Percentiles rank a stretch among this genome's conserved stretches.
These are phyloP conservation scores for Aurinia saxatilis DNA, from an alignment of 345 rosid species.

Conservation along the genomic window DNA sequence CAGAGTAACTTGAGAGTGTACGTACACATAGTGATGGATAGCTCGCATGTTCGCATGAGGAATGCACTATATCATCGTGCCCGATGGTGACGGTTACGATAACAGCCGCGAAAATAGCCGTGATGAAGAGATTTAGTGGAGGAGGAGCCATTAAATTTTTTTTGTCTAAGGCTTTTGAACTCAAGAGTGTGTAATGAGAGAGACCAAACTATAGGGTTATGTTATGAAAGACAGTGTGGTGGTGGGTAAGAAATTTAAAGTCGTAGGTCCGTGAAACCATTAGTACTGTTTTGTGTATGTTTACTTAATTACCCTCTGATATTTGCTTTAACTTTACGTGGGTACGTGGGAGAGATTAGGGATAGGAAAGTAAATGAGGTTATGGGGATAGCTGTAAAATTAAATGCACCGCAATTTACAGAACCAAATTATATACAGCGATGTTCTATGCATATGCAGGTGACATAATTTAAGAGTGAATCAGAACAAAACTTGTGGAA, in stretches of 20 bases:
- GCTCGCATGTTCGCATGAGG: conserved; percentile 67
- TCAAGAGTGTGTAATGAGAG: neutral
- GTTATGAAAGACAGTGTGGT: neutral
- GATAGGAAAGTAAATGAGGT: conserved; percentile 15
- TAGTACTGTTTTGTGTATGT: neutral
- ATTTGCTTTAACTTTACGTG: neutral
- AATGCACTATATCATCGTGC: conserved; percentile 42
- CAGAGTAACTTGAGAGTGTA: conserved; percentile 61
- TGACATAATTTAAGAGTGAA: neutral
- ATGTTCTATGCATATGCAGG: neutral
- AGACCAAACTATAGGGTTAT: conserved; percentile 1
- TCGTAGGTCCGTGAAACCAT: conserved; percentile 13
- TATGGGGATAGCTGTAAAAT: conserved; percentile 11
- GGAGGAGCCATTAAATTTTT: conserved; percentile 9
- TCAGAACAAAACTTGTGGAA: conserved; percentile 7
- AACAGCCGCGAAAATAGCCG: conserved; percentile 14
- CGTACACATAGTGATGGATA: conserved; percentile 63
- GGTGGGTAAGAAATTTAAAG: conserved; percentile 28
- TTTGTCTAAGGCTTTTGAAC: neutral
- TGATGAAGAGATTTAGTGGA: conserved; percentile 7
- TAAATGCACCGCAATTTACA: conserved; percentile 29
- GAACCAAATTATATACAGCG: neutral
- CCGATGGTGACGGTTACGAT: conserved; percentile 17
- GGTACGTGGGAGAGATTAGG: neutral
- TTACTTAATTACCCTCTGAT: conserved; percentile 20